Conservation (phyloP, 1,139 yeast genomes). For the Lodderomyces orthopsilosis region DNA sequence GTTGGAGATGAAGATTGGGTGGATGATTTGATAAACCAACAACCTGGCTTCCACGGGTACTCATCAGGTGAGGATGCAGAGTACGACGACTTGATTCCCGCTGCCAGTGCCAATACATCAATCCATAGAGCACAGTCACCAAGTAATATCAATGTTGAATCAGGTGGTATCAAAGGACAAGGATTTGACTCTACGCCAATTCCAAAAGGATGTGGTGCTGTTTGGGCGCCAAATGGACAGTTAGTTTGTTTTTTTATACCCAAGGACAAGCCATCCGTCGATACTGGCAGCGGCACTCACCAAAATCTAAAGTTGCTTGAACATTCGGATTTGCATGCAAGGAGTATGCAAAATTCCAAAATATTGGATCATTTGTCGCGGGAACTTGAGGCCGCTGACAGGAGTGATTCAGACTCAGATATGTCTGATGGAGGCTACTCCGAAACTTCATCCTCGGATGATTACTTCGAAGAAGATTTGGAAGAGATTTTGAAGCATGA, state of each 20-base stretch:
- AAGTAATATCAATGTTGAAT: neutral
- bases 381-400: conserved; percentile 1
- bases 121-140: neutral
- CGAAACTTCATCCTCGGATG: conserved; percentile 34
- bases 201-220: conserved; percentile 91
- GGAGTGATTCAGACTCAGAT: conserved; percentile 16
- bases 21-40: conserved; percentile 42
- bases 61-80: conserved; percentile 32
- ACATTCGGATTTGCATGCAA: neutral
- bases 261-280: conserved; percentile 24
- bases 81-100: conserved; percentile 30
- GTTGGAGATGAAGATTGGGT: conserved; percentile 47
- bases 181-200: conserved; percentile 78
- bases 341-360: too few species aligned
- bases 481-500: conserved; percentile 48
- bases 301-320: conserved; percentile 38
- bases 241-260: conserved; percentile 82
- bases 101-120: conserved; percentile 10
- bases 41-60: conserved; percentile 23
- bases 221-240: conserved; percentile 78
- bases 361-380: too few species aligned
- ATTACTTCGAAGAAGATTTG: conserved; percentile 51
- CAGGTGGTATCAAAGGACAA: neutral
- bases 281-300: conserved; percentile 5
- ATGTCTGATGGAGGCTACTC: conserved; percentile 4